Evolutionary conservation across 768 basidiomycete species (phyloP), one percentile per base, ranked within the genome.

Genomic region (Macrolepiota fuliginosa): DNA sequence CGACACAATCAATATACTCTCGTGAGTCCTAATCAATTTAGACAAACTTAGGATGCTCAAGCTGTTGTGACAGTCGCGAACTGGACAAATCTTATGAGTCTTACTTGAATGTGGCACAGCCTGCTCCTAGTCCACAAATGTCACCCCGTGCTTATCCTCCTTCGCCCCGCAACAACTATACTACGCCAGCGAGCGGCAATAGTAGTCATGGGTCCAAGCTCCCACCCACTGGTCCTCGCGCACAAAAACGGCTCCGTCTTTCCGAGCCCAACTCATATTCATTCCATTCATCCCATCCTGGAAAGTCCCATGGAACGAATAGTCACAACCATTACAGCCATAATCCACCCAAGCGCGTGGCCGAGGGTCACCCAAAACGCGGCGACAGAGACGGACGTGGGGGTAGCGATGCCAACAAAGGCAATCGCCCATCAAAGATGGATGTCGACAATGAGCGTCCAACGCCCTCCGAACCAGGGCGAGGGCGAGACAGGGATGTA

Each of bases 181-280:
- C 81, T 62, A 66, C 72, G 11, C 50, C 65, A 53, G 63, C 66
- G 27, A 70, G 29, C 52, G 40, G 72, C 22, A 74, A 73, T 57
- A 70, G 72, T 11, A 65, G 67, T 53, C 56, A 74, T 58, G 63
- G 62, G 54, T 75, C 75, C 13, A 90, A 86, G 70, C 79, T 76
- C 2, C 88, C 84, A 6, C 92, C 92, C 0, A 94, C 91, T 0
- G 92, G 86, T 11, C 92, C 92, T 2, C 84, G 92, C 58, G 88
- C 89, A 25, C 80, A 90, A 73, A 94, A 94, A 79, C 90, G 89
- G 68, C 86, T 85, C 15, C 87, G 92, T 11, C 74, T 92, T 4
- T 86, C 89, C 12, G 89, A 90, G 17, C 39, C 77, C 5, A 76
- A 75, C 57, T 66, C 78, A 42, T 73, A 77, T 27, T 69, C 74